phyloP scores from a whole-genome alignment of 306 rosid species.

The Ceratonia siliqua region DNA sequence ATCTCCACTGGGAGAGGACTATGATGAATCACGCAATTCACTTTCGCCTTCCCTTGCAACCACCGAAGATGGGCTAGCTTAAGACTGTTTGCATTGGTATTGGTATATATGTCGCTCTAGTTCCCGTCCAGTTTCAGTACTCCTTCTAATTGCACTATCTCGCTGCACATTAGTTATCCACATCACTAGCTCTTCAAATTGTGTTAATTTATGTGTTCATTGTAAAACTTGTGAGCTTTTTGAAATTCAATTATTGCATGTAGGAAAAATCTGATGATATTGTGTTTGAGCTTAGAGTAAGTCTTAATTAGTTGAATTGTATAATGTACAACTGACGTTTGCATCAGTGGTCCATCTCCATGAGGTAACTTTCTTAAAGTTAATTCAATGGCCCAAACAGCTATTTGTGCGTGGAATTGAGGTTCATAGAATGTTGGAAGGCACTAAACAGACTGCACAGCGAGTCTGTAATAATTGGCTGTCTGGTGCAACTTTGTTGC shows the following conservation, averaged over 20 bases:
- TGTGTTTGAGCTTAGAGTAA: conserved; percentile 27
- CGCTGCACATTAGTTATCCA: conserved; percentile 33
- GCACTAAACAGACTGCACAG: too few species aligned
- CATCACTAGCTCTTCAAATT: conserved; percentile 1
- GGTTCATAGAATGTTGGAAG: too few species aligned
- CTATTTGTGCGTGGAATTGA: not conserved
- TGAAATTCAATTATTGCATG: conserved; percentile 24
- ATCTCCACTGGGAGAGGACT: conserved; percentile 85
- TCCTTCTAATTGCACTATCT: conserved; percentile 42
- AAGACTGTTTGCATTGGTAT: not conserved
- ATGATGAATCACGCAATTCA: conserved; percentile 74
- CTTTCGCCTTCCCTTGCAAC: conserved; percentile 85
- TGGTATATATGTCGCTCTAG: not conserved
- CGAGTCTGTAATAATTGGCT: too few species aligned
- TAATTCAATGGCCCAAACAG: not conserved
- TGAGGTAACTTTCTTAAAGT: not conserved
- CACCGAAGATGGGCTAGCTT: conserved; percentile 74
- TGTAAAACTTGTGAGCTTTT: conserved; percentile 33
- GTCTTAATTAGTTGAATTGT: conserved; percentile 21
- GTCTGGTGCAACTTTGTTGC: too few species aligned
- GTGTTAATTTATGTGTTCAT: conserved; percentile 40
- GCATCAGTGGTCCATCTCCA: not conserved
- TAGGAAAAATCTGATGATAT: conserved; percentile 31
- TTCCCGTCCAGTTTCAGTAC: not conserved
- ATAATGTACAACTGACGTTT: conserved; percentile 34